Evolutionary conservation across 345 rosid species (phyloP).

Genomic region (Eucalyptus tenuipes): DNA sequence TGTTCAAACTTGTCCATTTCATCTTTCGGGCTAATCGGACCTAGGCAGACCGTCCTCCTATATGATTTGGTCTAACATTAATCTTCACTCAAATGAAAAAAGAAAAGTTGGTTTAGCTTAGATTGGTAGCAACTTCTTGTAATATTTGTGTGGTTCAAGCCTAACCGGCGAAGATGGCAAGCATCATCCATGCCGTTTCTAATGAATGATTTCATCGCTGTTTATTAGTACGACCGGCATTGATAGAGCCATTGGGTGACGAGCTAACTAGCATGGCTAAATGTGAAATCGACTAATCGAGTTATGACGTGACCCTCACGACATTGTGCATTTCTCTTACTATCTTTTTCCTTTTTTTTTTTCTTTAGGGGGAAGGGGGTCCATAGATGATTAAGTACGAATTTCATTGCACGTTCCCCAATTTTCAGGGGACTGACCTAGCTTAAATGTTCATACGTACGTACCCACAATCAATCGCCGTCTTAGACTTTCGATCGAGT

Average conservation of each 20-base stretch:
- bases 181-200: background rate
- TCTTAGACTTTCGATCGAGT: background rate
- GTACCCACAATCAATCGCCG: background rate
- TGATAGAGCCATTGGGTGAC: accelerated
- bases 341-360: too few relatives aligned
- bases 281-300: background rate
- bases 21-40: background rate
- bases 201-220: background rate
- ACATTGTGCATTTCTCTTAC: background rate
- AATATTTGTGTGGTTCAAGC: background rate
- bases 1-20: background rate
- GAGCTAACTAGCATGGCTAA: background rate
- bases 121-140: background rate
- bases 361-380: background rate
- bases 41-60: background rate
- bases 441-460: background rate
- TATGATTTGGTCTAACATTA: background rate
- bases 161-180: background rate
- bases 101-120: background rate
- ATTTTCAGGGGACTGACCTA: background rate
- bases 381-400: accelerated
- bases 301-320: background rate
- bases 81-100: background rate
- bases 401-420: background rate
- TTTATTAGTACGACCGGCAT: background rate